Percentiles rank a stretch among this genome's conserved stretches.
Conservation (phyloP, 2,329 filamentous ascomycete species). For the Ceratocystis variospora region DNA sequence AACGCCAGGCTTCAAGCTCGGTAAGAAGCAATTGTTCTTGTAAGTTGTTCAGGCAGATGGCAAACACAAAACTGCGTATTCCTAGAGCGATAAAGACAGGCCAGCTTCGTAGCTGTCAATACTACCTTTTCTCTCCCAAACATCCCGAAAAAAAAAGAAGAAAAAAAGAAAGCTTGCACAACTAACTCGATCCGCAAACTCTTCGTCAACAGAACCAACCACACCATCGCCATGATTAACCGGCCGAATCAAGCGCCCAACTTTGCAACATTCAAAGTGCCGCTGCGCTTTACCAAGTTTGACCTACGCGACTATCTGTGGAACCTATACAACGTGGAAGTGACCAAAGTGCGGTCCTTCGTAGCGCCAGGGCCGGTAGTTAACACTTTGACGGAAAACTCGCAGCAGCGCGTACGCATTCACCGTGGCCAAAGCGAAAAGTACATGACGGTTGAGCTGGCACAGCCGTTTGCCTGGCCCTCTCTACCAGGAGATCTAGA, state of each 20-base stretch:
- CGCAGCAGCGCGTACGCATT: constrained; percentile 34
- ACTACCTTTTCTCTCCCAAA: neutral
- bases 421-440: constrained; percentile 61
- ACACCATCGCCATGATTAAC: constrained; percentile 64
- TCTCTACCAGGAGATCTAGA: constrained; percentile 47
- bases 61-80: neutral
- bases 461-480: constrained; percentile 79
- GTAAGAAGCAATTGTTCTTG: constrained; percentile 43
- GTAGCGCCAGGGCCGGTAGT: constrained; percentile 30
- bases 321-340: constrained; percentile 67
- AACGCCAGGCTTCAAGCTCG: constrained; percentile 35
- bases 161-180: neutral
- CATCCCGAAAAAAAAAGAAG: neutral
- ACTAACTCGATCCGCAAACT: neutral
- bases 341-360: constrained; percentile 61
- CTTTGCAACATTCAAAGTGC: constrained; percentile 81
- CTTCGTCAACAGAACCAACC: constrained; percentile 51
- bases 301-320: constrained; percentile 91
- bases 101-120: no score
- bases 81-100: no score
- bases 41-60: constrained; percentile 26
- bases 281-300: constrained; percentile 86
- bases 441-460: constrained; percentile 89
- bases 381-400: constrained; percentile 25
- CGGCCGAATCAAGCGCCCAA: constrained; percentile 58